Base-by-base conservation (phyloP, 768 basidiomycete genomes). In the Collybia mongolica region DNA sequence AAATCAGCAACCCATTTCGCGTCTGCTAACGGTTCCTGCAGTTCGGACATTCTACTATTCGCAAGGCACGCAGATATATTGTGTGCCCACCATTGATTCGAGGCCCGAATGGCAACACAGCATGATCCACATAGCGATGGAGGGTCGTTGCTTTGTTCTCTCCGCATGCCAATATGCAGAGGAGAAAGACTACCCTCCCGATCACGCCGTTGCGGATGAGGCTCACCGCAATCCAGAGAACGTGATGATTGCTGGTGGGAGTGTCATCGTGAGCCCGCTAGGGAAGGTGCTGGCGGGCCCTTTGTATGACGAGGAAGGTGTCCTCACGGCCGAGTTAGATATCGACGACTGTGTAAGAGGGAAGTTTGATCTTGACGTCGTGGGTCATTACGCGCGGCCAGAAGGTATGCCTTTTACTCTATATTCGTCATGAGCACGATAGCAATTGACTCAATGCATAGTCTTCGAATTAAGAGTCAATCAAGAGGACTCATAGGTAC, bases 121-220 rank as follows among this genome's bases (percentile, higher is more conserved):
- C 0, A 84, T 86, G 81, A 58, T 66, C 20, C 83, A 84, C 56
- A 82, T 87, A 42, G 84, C 85, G 0, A 64, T 82, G 28, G 85
- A 87, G 60, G 86, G 86, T 6, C 76, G 86, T 20, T 84, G 83
- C 65, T 84, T 85, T 62, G 86, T 87, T 43, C 68, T 87, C 20
- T 75, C 80, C 12, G 83, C 82, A 2, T 84, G 80, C 46, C 81
- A 84, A 57, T 84, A 74, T 58, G 73, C 80, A 0, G 71, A 75
- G 50, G 78, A 77, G 54, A 71, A 72, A 61, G 76, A 84, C 58
- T 84, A 75, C 48, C 80, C 82, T 0, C 59, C 63, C 1, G 69
- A 68, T 35, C 76, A 82, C 52, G 60, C 79, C 23, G 72, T 79
- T 4, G 65, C 62, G 17, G 64, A 77, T 52, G 51, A 60, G 6